Conservation (phyloP, 129 eudicot species). For the Lonicera japonica region DNA sequence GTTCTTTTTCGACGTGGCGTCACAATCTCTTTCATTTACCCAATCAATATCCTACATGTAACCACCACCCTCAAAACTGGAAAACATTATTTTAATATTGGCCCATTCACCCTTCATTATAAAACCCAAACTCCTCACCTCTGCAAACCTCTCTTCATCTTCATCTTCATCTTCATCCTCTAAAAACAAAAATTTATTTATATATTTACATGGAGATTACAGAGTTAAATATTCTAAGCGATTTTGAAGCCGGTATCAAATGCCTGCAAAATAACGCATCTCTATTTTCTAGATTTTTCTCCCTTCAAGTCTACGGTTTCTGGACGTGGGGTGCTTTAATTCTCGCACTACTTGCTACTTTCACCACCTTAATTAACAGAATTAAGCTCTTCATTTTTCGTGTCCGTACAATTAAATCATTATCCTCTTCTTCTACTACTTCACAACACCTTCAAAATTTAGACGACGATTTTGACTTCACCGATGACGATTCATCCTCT, state of each 20-base stretch:
- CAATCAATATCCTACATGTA: slow-evolving; percentile 24
- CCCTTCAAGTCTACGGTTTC: slow-evolving; percentile 40
- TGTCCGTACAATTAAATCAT: slow-evolving; percentile 22
- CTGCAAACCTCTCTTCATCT: slow-evolving; percentile 24
- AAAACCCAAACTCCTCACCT: slow-evolving; percentile 11
- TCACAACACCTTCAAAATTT: slow-evolving; percentile 19
- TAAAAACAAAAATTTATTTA: neutral
- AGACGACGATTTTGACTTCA: slow-evolving; percentile 45
- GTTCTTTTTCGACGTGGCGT: slow-evolving; percentile 12
- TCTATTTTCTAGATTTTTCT: slow-evolving; percentile 29
- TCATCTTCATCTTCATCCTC: neutral
- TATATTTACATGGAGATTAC: slow-evolving; percentile 49
- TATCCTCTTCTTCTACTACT: neutral
- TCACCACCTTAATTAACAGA: slow-evolving; percentile 42
- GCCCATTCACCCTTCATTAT: slow-evolving; percentile 29
- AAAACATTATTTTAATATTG: neutral
- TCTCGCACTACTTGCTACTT: slow-evolving; percentile 57
- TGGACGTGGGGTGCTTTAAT: slow-evolving; percentile 80
- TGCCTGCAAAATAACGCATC: slow-evolving; percentile 55
- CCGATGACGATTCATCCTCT: slow-evolving; percentile 46
- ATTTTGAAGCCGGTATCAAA: slow-evolving; percentile 66
- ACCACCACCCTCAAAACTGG: neutral
- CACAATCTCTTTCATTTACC: slow-evolving; percentile 5
- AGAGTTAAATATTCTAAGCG: slow-evolving; percentile 49
- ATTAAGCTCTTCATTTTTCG: slow-evolving; percentile 30